A percentile compares a stretch with the other conserved stretches of the same genome.
Evolutionary conservation across 164 flowering plant species (phyloP).

Genomic region (Aristolochia californica): DNA sequence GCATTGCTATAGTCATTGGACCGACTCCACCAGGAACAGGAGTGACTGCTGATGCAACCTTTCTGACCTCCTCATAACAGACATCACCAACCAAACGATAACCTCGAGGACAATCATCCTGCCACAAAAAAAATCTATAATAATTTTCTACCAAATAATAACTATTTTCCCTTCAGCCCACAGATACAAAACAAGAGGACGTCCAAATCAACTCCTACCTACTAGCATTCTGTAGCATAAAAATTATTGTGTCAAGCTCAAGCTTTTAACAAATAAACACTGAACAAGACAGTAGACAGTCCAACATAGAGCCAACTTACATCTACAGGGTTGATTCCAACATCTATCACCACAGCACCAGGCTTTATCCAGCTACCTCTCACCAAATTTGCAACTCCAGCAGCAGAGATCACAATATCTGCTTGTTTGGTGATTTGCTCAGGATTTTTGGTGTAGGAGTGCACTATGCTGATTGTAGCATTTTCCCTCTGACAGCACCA

Average conservation of each 20-base stretch:
- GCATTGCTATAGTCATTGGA: slow-evolving; percentile 98
- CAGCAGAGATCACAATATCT: slow-evolving; percentile 85
- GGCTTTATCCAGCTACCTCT: slow-evolving; percentile 94
- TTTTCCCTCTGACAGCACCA: slow-evolving; percentile 65
- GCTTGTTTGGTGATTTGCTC: slow-evolving; percentile 76
- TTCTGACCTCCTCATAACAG: slow-evolving; percentile 74
- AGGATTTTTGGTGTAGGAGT: slow-evolving; percentile 76
- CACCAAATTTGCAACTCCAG: slow-evolving; percentile 81
- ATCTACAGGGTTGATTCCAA: slow-evolving; percentile 89
- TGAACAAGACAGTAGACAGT: no score
- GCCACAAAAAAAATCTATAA: slow-evolving; percentile 1
- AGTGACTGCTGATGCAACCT: slow-evolving; percentile 86
- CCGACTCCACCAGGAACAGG: slow-evolving; percentile 99
- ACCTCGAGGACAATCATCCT: slow-evolving; percentile 78
- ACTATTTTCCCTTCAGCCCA: no score
- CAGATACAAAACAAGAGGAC: no score
- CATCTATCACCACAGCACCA: slow-evolving; percentile 89
- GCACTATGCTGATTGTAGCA: slow-evolving; percentile 80
- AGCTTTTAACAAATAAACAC: no score
- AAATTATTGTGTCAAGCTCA: no score
- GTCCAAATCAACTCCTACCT: no score
- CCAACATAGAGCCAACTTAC: slow-evolving; percentile 21
- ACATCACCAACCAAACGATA: slow-evolving; percentile 90
- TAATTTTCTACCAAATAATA: no score
- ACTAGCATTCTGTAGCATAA: no score